A percentile compares a stretch with the other conserved stretches of the same genome.
phyloP scores from a whole-genome alignment of 345 rosid genomes.

The Psidium friedrichsthalianum region DNA sequence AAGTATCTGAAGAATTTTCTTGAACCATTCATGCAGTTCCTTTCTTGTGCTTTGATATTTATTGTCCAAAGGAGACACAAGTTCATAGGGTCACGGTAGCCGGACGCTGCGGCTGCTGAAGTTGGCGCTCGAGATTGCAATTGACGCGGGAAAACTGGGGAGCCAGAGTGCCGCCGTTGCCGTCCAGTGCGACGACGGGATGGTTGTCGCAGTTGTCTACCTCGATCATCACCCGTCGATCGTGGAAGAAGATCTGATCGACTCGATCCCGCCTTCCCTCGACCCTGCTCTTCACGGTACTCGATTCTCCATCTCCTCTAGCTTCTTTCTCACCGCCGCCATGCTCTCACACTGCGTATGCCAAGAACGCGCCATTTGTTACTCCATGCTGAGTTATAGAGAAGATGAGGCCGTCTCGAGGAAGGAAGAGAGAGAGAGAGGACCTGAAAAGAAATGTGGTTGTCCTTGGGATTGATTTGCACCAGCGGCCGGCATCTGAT shows the following conservation, averaged over 20 bases:
- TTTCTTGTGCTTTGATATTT: neutral
- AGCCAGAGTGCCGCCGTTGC: conserved; percentile 12
- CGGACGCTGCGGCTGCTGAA: neutral
- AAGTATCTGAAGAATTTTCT: neutral
- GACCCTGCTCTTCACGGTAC: conserved; percentile 23
- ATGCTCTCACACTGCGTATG: conserved; percentile 34
- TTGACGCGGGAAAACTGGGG: conserved; percentile 28
- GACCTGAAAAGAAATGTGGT: conserved; percentile 81
- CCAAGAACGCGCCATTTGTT: neutral
- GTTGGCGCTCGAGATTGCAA: conserved; percentile 9
- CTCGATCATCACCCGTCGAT: conserved; percentile 55
- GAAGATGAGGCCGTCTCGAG: neutral
- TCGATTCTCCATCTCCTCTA: conserved; percentile 40
- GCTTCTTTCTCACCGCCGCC: conserved; percentile 31
- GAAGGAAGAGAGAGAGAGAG: neutral
- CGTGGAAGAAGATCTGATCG: conserved; percentile 51
- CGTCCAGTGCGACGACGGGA: conserved; percentile 32
- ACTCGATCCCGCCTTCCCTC: conserved; percentile 53
- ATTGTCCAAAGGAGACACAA: neutral
- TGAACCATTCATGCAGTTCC: neutral
- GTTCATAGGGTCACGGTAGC: neutral
- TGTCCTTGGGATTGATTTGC: conserved; percentile 55
- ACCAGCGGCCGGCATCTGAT: conserved; percentile 29
- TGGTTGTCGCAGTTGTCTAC: conserved; percentile 44
- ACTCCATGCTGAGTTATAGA: neutral